phyloP scores from a whole-genome alignment of 2,329 filamentous ascomycete genomes.

The Penicillium italicum region DNA sequence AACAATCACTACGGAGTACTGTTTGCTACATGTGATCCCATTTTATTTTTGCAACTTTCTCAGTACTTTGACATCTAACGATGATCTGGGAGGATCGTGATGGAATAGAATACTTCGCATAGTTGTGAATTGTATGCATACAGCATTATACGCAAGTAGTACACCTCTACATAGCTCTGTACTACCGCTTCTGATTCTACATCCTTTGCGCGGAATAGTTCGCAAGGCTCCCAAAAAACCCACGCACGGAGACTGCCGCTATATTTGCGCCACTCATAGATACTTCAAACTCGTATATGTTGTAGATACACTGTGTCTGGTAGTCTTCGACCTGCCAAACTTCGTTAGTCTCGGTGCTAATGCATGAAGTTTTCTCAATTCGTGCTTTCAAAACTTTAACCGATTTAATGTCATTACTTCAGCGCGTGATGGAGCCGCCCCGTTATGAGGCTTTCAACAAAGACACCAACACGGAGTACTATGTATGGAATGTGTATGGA shows the following conservation, averaged over 20 bases:
- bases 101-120: too few species aligned
- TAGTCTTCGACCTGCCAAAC: not conserved
- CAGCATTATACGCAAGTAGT: too few species aligned
- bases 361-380: not conserved
- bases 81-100: too few species aligned
- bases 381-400: not conserved
- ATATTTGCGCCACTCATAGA: not conserved
- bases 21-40: too few species aligned
- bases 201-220: too few species aligned
- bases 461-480: not conserved
- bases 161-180: not conserved
- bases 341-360: not conserved
- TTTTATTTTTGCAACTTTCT: too few species aligned
- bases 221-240: too few species aligned
- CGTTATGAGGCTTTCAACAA: not conserved
- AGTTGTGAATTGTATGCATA: too few species aligned
- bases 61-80: too few species aligned
- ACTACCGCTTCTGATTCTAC: not conserved
- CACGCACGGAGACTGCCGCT: not conserved
- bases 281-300: not conserved
- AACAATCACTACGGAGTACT: too few species aligned
- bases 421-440: not conserved
- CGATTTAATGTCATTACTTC: not conserved
- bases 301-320: not conserved
- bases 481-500: not conserved